Base-by-base conservation (phyloP, 2,329 filamentous ascomycete species). In the Trichoderma polysporum region DNA sequence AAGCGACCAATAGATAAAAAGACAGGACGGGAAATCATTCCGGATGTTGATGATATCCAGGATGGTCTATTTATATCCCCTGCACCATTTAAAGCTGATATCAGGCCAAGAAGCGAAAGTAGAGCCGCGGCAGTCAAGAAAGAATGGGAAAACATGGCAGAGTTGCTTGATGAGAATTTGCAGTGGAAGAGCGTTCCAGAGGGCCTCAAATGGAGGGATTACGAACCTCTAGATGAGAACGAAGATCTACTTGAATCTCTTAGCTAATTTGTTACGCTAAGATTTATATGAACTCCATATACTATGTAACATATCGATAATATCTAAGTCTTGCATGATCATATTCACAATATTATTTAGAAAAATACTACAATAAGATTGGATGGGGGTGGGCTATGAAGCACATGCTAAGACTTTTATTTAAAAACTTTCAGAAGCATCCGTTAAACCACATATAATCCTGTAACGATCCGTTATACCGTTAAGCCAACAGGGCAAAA, bases 61-160 rank as follows among this genome's bases (percentile, higher is more conserved):
- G 61, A 65, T 22, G 68, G 68, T 3, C 5, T 68, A 1, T 45
- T 69, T 10, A 47, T 50, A 25, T 47, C 29, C 4, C 67, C 58
- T 2, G 52, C 15, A 12, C 41, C 33, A 25, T 70, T 67, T 13
- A 33, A 47, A 29, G n/a, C 70, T 50, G 45, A 54, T n/a, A 50
- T 69, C 65, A 22, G 63, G 52, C 71, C 71, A 50, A 66, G 70
- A 68, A 41, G 68, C 68, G 15, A 76, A n/a, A 52, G 22, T 9
- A 52, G 50, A 6, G 39, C 52, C 0, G 25, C 25, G 7, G 62
- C 62, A 49, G 62, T 65, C 9, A 35, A n/a, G 15, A 13, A 49
- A 13, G 62, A 65, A 6, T 58, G 52, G 62, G 39, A n/a, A 1
- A 54, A 31, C 2, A 49, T 63, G 12, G 49, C 49, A 8, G 49